Evolutionary conservation across 306 rosid genomes (phyloP).

Genomic region (Corylus americana): DNA sequence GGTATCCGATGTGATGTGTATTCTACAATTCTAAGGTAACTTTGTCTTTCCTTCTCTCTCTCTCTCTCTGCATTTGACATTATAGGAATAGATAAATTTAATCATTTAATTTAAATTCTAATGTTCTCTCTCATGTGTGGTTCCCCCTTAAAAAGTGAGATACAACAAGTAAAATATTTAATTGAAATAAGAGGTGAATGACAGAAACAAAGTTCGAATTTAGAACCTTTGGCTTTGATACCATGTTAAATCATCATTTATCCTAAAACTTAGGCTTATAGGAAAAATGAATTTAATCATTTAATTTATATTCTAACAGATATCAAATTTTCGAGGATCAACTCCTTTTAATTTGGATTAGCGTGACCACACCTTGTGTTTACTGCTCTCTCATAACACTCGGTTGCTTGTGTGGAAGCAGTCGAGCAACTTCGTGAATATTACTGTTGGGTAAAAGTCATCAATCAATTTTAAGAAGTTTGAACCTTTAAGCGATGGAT

Average conservation of each 20-base stretch:
- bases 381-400: neutral
- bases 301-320: too few species aligned
- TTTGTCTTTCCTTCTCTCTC: slow-evolving; percentile 1
- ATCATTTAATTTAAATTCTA: too few species aligned
- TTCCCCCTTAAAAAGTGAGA: too few species aligned
- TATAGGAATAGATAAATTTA: too few species aligned
- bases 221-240: too few species aligned
- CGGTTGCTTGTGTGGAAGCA: neutral
- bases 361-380: neutral
- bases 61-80: neutral
- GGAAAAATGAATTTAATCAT: too few species aligned
- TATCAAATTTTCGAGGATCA: neutral
- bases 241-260: too few species aligned
- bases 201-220: too few species aligned
- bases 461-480: neutral
- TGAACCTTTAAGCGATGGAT: neutral
- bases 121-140: too few species aligned
- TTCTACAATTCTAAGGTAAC: slow-evolving; percentile 82
- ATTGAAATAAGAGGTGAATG: too few species aligned
- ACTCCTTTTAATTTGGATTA: neutral
- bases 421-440: neutral
- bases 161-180: too few species aligned
- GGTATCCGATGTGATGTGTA: slow-evolving; percentile 91
- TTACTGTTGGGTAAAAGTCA: neutral
- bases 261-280: too few species aligned